Evolutionary conservation across 1,284 basidiomycete species (phyloP).

Genomic region (Sporisorium exsertum): DNA sequence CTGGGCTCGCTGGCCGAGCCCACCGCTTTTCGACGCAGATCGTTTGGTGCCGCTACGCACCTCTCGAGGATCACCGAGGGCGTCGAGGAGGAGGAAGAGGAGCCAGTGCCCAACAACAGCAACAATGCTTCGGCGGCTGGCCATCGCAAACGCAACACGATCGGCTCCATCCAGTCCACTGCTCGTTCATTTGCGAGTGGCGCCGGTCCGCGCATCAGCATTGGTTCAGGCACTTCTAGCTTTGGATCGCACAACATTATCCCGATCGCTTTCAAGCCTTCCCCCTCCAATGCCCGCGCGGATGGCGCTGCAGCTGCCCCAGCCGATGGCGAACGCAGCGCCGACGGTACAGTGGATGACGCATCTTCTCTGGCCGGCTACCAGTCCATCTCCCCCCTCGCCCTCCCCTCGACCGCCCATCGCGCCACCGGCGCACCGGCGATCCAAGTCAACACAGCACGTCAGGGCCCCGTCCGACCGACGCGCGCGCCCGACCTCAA

Average conservation of each 20-base stretch:
- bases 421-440: constrained; percentile 31
- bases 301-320: neutral
- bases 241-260: constrained; percentile 43
- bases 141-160: constrained; percentile 21
- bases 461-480: constrained; percentile 32
- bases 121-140: neutral
- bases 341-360: neutral
- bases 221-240: constrained; percentile 35
- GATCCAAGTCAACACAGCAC: constrained; percentile 30
- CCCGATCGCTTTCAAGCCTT: constrained; percentile 48
- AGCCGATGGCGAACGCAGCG: neutral
- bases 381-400: constrained; percentile 7
- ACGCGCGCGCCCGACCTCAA: constrained; percentile 52
- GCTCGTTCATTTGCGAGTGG: constrained; percentile 18
- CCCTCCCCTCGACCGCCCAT: constrained; percentile 34
- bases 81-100: constrained; percentile 48
- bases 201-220: constrained; percentile 40
- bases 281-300: constrained; percentile 9
- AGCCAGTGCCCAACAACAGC: neutral
- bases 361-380: constrained; percentile 6
- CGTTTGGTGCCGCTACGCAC: constrained; percentile 55
- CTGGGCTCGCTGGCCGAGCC: constrained; percentile 47
- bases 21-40: constrained; percentile 33
- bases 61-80: constrained; percentile 56
- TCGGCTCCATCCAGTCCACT: constrained; percentile 12